Conservation (phyloP, 2,329 filamentous ascomycete genomes). For the Emericellopsis atlantica region DNA sequence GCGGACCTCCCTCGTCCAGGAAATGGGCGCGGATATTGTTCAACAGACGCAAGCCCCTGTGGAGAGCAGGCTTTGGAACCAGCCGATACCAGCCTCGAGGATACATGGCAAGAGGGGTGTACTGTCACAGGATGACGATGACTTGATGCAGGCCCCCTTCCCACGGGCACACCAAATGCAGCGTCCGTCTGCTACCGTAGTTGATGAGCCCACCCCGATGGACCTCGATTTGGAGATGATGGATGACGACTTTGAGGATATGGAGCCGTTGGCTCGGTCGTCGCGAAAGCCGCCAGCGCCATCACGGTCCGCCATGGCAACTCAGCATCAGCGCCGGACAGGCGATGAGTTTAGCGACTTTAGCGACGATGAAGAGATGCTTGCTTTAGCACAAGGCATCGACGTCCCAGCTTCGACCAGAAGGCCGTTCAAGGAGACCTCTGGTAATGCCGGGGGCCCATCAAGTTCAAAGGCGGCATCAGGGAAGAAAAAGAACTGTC, state of each 20-base stretch:
- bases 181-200: too few species aligned
- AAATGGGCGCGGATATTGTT: slow-evolving; percentile 32
- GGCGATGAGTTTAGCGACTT: slow-evolving; percentile 31
- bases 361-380: slow-evolving; percentile 37
- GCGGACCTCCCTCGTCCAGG: slow-evolving; percentile 16
- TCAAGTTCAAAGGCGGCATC: slow-evolving; percentile 15
- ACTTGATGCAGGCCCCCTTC: slow-evolving; percentile 10
- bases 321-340: slow-evolving; percentile 6
- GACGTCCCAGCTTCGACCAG: slow-evolving; percentile 24
- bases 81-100: slow-evolving; percentile 8
- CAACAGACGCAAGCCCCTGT: slow-evolving; percentile 35
- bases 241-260: slow-evolving; percentile 1
- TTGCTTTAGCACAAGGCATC: slow-evolving; percentile 36
- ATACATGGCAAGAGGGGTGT: slow-evolving; percentile 9
- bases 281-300: slow-evolving; percentile 1
- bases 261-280: background rate
- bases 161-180: slow-evolving; percentile 6
- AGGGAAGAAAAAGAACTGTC: slow-evolving; percentile 12
- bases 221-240: background rate
- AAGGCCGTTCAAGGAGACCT: slow-evolving; percentile 31
- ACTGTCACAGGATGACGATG: slow-evolving; percentile 11
- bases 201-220: too few species aligned
- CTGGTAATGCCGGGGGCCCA: slow-evolving; percentile 27
- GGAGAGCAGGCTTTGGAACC: slow-evolving; percentile 10
- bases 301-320: background rate